A percentile compares a stretch with the other conserved stretches of the same genome.
phyloP scores from a whole-genome alignment of 164 flowering plant species.

The Vitis rotundifolia region DNA sequence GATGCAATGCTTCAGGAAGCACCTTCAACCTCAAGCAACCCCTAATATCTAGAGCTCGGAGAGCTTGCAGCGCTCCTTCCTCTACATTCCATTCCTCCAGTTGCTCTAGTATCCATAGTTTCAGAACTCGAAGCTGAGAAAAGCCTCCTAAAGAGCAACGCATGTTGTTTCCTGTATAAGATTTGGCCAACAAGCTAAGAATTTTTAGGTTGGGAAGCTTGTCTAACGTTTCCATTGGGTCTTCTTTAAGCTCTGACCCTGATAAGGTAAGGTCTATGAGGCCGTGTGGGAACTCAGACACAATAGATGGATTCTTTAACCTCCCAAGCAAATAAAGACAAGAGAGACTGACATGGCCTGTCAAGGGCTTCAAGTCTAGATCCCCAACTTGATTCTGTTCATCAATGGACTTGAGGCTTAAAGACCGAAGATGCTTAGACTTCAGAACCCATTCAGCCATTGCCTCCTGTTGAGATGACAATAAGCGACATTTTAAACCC shows the following conservation, averaged over 20 bases:
- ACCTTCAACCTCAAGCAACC: no score
- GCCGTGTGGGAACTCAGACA: background rate
- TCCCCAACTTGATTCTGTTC: conserved; percentile 9
- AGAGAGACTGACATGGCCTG: conserved; percentile 7
- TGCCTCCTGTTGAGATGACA: no score
- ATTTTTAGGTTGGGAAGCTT: conserved; percentile 8
- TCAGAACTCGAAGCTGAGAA: conserved; percentile 11
- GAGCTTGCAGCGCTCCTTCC: conserved; percentile 9
- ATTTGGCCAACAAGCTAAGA: background rate
- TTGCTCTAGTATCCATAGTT: conserved; percentile 9
- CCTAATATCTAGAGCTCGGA: no score
- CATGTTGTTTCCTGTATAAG: conserved; percentile 12
- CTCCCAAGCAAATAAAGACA: conserved; percentile 19
- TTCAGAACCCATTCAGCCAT: conserved; percentile 13
- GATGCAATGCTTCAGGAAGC: no score
- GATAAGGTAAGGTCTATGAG: conserved; percentile 13
- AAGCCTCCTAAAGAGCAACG: conserved; percentile 6
- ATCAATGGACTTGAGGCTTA: conserved; percentile 23
- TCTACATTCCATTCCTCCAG: conserved; percentile 15
- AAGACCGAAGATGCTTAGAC: conserved; percentile 13
- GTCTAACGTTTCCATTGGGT: conserved; percentile 11
- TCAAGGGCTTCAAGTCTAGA: conserved; percentile 6
- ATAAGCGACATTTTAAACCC: no score
- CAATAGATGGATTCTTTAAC: background rate
- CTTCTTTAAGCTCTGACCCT: conserved; percentile 3